phyloP scores from a whole-genome alignment of 768 basidiomycete genomes.

The Heimioporus sp. region DNA sequence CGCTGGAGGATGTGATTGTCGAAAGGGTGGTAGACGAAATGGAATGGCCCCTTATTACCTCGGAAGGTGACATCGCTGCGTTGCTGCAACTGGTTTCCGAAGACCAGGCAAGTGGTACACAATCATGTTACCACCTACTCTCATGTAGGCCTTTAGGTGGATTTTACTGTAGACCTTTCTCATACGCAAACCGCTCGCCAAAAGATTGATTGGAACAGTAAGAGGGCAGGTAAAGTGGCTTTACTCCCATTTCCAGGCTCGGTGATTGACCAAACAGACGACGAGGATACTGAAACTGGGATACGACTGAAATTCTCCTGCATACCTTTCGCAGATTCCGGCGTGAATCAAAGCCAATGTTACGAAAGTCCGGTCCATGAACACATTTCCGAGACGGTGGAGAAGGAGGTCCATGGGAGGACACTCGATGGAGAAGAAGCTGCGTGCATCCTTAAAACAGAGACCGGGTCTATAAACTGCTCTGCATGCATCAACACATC shows the following conservation, averaged over 20 bases:
- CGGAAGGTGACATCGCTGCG: conserved; percentile 78
- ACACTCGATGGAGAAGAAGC: conserved; percentile 41
- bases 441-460: conserved; percentile 42
- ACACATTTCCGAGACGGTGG: conserved; percentile 13
- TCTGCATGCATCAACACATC: conserved; percentile 25
- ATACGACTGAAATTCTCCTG: conserved; percentile 46
- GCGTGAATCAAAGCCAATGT: conserved; percentile 9
- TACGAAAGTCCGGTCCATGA: conserved; percentile 11
- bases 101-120: conserved; percentile 51
- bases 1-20: conserved; percentile 55
- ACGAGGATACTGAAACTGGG: conserved; percentile 78
- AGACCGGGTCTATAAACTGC: conserved; percentile 33
- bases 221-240: conserved; percentile 67
- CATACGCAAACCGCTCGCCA: conserved; percentile 54
- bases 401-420: conserved; percentile 39
- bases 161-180: conserved; percentile 68
- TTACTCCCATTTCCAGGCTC: background rate
- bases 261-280: conserved; percentile 47
- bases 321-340: conserved; percentile 10
- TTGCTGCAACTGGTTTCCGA: conserved; percentile 82
- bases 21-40: conserved; percentile 54
- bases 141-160: conserved; percentile 46
- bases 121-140: background rate
- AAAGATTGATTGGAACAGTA: conserved; percentile 80
- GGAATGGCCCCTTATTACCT: conserved; percentile 78